phyloP scores from a whole-genome alignment of 768 basidiomycete species.

The Tylopilus cervinicoccineus region DNA sequence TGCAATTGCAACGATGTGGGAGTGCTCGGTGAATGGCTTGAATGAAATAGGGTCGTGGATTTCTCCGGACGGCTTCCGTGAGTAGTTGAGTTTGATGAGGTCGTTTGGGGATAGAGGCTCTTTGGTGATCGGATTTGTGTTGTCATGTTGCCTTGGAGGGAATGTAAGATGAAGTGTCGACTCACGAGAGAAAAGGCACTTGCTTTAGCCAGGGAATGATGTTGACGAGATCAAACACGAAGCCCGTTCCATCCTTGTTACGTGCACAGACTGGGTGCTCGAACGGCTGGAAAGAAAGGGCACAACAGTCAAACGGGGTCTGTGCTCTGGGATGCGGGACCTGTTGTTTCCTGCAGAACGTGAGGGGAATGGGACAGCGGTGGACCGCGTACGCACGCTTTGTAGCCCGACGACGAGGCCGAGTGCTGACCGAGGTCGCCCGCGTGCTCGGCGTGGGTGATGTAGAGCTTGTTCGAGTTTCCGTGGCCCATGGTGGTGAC shows the following conservation, averaged over 20 bases:
- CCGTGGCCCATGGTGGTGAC: slow-evolving; percentile 68
- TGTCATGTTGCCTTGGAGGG: slow-evolving; percentile 66
- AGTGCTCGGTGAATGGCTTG: slow-evolving; percentile 95
- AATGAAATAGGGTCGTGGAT: slow-evolving; percentile 96
- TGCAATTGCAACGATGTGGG: slow-evolving; percentile 88
- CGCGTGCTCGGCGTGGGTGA: slow-evolving; percentile 85
- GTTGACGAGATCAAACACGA: slow-evolving; percentile 86
- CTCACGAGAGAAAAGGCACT: slow-evolving; percentile 24
- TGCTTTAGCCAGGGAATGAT: slow-evolving; percentile 95
- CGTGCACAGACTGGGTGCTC: slow-evolving; percentile 83
- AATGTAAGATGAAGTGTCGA: slow-evolving; percentile 8
- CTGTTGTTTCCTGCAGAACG: slow-evolving; percentile 53
- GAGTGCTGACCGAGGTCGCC: slow-evolving; percentile 81
- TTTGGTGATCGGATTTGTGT: slow-evolving; percentile 75
- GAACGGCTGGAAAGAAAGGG: slow-evolving; percentile 88
- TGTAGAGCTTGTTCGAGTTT: slow-evolving; percentile 81
- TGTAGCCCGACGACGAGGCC: slow-evolving; percentile 72
- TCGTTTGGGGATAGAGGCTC: slow-evolving; percentile 66
- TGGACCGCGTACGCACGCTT: slow-evolving; percentile 43
- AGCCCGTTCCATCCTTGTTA: slow-evolving; percentile 74
- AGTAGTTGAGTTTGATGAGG: slow-evolving; percentile 77
- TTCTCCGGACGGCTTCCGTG: slow-evolving; percentile 80
- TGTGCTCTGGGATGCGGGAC: slow-evolving; percentile 58
- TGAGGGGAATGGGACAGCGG: slow-evolving; percentile 7
- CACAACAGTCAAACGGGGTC: slow-evolving; percentile 89